phyloP scores from a whole-genome alignment of 148 eudicot genomes.

The Oxyria digyna region DNA sequence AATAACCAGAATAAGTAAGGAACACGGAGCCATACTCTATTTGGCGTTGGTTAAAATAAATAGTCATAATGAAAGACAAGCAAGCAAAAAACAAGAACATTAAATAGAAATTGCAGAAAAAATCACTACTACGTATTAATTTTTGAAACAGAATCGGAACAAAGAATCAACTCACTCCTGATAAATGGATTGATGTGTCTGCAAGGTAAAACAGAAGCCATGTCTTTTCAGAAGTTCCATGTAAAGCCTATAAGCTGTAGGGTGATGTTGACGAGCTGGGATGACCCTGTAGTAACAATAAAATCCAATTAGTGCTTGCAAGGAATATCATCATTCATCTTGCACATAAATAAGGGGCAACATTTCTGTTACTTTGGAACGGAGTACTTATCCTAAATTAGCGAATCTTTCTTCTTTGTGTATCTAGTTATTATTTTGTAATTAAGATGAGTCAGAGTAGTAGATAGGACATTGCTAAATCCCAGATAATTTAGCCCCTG shows the following conservation, averaged over 20 bases:
- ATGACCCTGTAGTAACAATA: slow-evolving; percentile 35
- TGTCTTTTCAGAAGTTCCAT: slow-evolving; percentile 81
- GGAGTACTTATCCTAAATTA: not conserved
- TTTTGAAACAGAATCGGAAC: not conserved
- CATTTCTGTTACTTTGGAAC: not conserved
- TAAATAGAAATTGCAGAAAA: not conserved
- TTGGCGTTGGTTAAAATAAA: not conserved
- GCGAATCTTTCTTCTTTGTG: not conserved
- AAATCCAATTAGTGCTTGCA: not conserved
- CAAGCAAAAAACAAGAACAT: not conserved
- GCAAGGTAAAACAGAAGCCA: slow-evolving; percentile 47
- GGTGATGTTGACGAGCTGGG: slow-evolving; percentile 47
- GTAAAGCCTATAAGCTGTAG: slow-evolving; percentile 75
- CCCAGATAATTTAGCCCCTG: not conserved
- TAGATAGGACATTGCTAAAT: not conserved
- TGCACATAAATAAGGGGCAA: not conserved
- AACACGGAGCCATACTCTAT: not conserved
- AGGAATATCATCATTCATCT: not conserved
- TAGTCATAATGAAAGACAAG: not conserved
- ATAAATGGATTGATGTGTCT: slow-evolving; percentile 42
- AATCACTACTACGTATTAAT: not conserved
- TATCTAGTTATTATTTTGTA: not conserved
- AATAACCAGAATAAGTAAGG: not conserved
- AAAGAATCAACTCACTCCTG: slow-evolving; percentile 40
- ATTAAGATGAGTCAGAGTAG: not conserved